These are phyloP conservation scores for Solanum corneliomulleri DNA, from an alignment of 257 asterid species.

Conservation along the genomic window DNA sequence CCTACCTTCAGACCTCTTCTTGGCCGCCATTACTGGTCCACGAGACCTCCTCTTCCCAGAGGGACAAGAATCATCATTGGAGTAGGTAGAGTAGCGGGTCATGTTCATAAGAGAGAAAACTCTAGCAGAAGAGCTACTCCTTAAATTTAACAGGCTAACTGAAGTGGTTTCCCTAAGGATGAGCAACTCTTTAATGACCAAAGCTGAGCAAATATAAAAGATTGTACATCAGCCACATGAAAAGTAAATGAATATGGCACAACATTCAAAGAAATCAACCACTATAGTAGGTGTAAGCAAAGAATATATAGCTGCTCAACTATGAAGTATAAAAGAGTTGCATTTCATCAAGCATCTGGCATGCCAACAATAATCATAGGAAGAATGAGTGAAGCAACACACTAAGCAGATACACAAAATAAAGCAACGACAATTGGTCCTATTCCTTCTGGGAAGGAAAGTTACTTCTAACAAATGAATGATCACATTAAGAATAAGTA, in stretches of 20 bases:
- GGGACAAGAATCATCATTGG: slow-evolving; percentile 29
- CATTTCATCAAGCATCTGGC: slow-evolving; percentile 14
- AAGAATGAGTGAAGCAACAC: not conserved
- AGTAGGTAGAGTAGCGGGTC: slow-evolving; percentile 38
- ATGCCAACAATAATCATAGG: not conserved
- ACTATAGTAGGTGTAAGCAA: not conserved
- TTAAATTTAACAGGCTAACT: slow-evolving; percentile 33
- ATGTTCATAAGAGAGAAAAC: slow-evolving; percentile 32
- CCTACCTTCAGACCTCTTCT: slow-evolving; percentile 65
- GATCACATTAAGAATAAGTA: not conserved
- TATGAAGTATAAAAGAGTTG: not conserved
- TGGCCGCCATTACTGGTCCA: slow-evolving; percentile 78
- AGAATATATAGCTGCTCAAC: not conserved
- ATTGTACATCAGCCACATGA: slow-evolving; percentile 19
- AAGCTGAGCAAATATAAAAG: slow-evolving; percentile 46
- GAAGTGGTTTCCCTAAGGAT: slow-evolving; percentile 45
- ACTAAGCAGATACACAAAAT: not conserved
- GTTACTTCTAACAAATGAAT: not conserved
- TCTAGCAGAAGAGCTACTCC: slow-evolving; percentile 51
- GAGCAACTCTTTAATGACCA: slow-evolving; percentile 61
- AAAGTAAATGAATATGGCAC: not conserved
- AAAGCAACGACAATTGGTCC: not conserved
- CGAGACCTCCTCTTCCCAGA: slow-evolving; percentile 55
- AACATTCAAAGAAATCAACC: not conserved
- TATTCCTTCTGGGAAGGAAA: not conserved